Evolutionary conservation across 768 basidiomycete genomes (phyloP), one percentile per base, ranked within the genome.

Genomic region (Amanita thiersii): DNA sequence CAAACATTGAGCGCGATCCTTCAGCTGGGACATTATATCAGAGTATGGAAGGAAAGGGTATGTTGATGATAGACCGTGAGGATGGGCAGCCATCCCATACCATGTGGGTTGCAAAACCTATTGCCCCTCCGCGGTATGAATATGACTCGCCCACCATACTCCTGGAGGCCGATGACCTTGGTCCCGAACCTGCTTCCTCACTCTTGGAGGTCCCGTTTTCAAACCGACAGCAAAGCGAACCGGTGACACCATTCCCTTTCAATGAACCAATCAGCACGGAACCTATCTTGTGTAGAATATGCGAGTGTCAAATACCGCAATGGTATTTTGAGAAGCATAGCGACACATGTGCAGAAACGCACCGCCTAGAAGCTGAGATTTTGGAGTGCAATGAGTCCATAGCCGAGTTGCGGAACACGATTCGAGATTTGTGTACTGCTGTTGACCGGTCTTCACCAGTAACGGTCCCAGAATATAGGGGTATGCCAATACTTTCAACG

Each of bases 291-390:
- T 98, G 96, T 65, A 86, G 96, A 21, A 99, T 99, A 48, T 99
- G 96, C 69, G 96, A 99, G 63, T 81, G 86, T 55, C 82, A 86
- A 51, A 86, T 98, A 44, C 93, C 94, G 2, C 87, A 94, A 47
- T 99, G 96, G 96, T 99, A 92, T 68, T 99, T 99, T 59, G 96
- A 98, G 67, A 98, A 97, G 67, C 96, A 99, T 68, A 98, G 91
- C 73, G 96, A 99, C 64, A 98, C 93, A 8, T 99, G 96, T 53
- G 89, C 80, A 50, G 94, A 97, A 64, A 83, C 87, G 2, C 96
- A 99, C 63, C 81, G 89, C 33, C 72, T 99, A 47, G 96, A 99
- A 62, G 91, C 92, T 12, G 93, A 96, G 60, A 92, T 98, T 50
- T 65, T 74, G 28, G 88, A 91, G 55, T 89, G 85, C 68, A 96